phyloP scores from a whole-genome alignment of 2,329 filamentous ascomycete genomes.

The Neodidymelliopsis sp. region DNA sequence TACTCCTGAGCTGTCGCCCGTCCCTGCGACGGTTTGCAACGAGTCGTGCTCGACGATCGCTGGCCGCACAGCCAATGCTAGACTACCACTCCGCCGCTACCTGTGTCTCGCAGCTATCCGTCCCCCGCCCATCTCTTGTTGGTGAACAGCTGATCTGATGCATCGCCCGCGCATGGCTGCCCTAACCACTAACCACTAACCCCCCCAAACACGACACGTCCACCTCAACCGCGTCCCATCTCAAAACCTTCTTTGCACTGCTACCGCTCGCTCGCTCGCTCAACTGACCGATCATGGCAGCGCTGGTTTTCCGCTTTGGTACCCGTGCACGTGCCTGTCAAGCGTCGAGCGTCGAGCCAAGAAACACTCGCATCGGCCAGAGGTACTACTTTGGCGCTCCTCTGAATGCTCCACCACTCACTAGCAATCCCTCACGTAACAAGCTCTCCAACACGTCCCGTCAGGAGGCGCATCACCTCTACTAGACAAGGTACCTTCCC shows the following conservation, averaged over 20 bases:
- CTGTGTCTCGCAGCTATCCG: constrained; percentile 1
- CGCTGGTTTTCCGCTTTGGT: constrained; percentile 20
- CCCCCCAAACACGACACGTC: constrained; percentile 5
- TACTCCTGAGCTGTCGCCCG: constrained; percentile 22
- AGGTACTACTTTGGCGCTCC: constrained; percentile 36
- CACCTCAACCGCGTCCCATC: constrained; percentile 9
- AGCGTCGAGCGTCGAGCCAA: no score
- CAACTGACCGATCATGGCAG: constrained; percentile 13
- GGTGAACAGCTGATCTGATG: constrained; percentile 15
- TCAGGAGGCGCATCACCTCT: constrained; percentile 35
- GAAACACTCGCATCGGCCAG: constrained; percentile 44
- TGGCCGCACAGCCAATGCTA: constrained; percentile 30
- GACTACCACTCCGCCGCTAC: constrained; percentile 16
- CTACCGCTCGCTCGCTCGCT: constrained; percentile 5
- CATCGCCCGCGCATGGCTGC: constrained; percentile 15
- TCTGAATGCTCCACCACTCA: constrained; percentile 34
- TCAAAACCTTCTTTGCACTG: constrained; percentile 9
- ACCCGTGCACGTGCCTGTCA: constrained; percentile 34
- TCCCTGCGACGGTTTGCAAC: constrained; percentile 19
- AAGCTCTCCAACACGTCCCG: constrained; percentile 27
- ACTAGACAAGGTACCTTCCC: constrained; percentile 26
- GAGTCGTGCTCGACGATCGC: constrained; percentile 19
- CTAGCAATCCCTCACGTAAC: constrained; percentile 40
- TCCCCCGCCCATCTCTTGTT: constrained; percentile 12
- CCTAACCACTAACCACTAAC: constrained; percentile 4